Evolutionary conservation across 306 rosid genomes (phyloP), one percentile per base, ranked within the genome.

Genomic region (Citrullus colocynthis): DNA sequence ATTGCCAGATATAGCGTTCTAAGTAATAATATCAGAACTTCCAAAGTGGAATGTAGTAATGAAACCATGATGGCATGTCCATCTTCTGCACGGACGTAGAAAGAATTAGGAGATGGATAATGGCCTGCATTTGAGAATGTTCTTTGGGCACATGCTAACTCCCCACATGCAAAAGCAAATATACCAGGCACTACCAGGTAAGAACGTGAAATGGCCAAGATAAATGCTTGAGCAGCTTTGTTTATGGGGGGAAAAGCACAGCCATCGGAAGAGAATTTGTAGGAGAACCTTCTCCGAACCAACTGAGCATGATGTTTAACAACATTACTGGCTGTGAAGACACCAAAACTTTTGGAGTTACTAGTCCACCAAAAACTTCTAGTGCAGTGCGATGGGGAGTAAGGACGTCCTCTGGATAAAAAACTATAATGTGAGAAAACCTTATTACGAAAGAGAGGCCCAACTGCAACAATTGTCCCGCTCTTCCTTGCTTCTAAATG

Each of bases 141-240:
- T 82, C 85, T 75, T 81, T 89, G 97, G 69, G 90, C 89, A 83
- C 89, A 89, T 80, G 97, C 97, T 85, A 89, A 74, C 85, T 95
- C 90, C 60, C 99, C 97, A 69, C 87, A 87, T 13, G 90, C 64
- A 80, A 89, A 71, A 5, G 99, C 96, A 79, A 95, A 90, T 84
- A 92, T 64, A 79, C 97, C 90, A 51, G 98, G 98, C 81, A 95
- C 90, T 69, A 92, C 58, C 80, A 89, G 69, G 80, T 86, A 88
- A 75, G 96, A 90, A 71, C 92, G 97, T 56, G 87, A 65, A 80
- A 89, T 64, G 65, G 97, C 93, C 88, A 92, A 84, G 86, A 90
- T 89, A 83, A 95, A 88, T 3, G 99, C 97, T 84, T 88, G 97
- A 81, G 97, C 90, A 72, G 91, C 86, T 85, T 74, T 86, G 80